Evolutionary conservation across 2,329 filamentous ascomycete genomes (phyloP).

Genomic region (Cladosporium velox): DNA sequence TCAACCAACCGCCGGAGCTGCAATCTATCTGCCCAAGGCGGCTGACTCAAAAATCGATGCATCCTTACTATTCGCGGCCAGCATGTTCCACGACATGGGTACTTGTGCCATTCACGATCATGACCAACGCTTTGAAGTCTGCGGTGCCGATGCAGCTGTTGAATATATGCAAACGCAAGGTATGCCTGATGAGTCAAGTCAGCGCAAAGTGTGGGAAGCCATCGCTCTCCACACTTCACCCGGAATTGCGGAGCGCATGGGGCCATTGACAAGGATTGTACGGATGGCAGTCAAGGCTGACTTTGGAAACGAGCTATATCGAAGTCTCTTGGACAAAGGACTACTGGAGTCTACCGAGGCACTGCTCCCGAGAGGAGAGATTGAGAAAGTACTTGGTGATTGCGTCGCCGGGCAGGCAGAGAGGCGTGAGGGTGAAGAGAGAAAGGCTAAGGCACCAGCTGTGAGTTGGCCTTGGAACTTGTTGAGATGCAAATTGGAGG

Average conservation of each 20-base stretch:
- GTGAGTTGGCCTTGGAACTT: conserved; percentile 32
- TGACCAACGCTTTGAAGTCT: conserved; percentile 48
- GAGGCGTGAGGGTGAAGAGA: conserved; percentile 34
- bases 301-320: conserved; percentile 33
- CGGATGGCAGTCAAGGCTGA: conserved; percentile 44
- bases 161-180: conserved; percentile 34
- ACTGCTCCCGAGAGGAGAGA: conserved; percentile 38
- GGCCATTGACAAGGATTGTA: conserved; percentile 42
- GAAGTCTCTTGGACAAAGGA: conserved; percentile 27
- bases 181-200: conserved; percentile 30
- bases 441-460: conserved; percentile 42
- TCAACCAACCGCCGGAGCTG: conserved; percentile 1
- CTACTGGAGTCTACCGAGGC: conserved; percentile 32
- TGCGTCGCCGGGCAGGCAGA: conserved; percentile 45
- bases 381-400: conserved; percentile 49
- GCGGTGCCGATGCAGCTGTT: conserved; percentile 47
- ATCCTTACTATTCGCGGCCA: conserved; percentile 34
- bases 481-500: conserved; percentile 24
- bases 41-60: neutral
- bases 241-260: conserved; percentile 48
- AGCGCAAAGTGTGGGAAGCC: conserved; percentile 48
- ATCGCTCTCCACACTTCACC: conserved; percentile 50
- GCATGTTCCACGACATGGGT: conserved; percentile 42
- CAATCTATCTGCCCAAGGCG: neutral
- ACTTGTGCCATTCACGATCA: conserved; percentile 32